Percentiles rank a stretch among this genome's conserved stretches.
phyloP scores from a whole-genome alignment of 2,329 filamentous ascomycete genomes.

The Botryotinia narcissicola region DNA sequence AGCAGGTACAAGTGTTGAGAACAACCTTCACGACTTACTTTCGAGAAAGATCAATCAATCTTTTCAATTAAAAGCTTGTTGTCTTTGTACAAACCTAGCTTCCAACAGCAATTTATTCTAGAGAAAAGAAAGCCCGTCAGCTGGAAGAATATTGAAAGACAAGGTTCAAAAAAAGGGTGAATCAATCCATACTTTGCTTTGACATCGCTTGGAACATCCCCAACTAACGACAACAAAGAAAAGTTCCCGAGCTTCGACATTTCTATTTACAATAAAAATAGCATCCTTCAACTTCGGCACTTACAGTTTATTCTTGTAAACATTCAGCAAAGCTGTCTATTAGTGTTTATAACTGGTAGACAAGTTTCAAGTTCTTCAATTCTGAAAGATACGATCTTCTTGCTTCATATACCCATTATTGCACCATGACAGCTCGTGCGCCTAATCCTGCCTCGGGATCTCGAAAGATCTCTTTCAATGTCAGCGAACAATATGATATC shows the following conservation, averaged over 20 bases:
- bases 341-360: constrained; percentile 7
- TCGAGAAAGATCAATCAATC: not conserved
- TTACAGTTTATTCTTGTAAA: not conserved
- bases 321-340: constrained; percentile 1
- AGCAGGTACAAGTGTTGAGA: not conserved
- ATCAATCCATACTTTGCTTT: constrained; percentile 16
- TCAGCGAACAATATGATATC: constrained; percentile 99
- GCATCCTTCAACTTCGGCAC: not conserved
- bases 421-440: constrained; percentile 48
- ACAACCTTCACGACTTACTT: constrained; percentile 1
- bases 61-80: not conserved
- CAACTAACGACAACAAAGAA: constrained; percentile 20
- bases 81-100: not conserved
- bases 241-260: constrained; percentile 1
- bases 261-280: constrained; percentile 9
- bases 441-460: constrained; percentile 53
- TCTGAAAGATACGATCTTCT: constrained; percentile 2
- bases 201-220: constrained; percentile 12
- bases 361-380: constrained; percentile 3
- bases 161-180: constrained; percentile 7
- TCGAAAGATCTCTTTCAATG: constrained; percentile 99
- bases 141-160: constrained; percentile 9
- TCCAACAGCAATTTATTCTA: not conserved
- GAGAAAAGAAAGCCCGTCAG: not conserved
- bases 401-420: not conserved